phyloP scores from a whole-genome alignment of 441 rosid genomes.

The Corymbia calophylla region DNA sequence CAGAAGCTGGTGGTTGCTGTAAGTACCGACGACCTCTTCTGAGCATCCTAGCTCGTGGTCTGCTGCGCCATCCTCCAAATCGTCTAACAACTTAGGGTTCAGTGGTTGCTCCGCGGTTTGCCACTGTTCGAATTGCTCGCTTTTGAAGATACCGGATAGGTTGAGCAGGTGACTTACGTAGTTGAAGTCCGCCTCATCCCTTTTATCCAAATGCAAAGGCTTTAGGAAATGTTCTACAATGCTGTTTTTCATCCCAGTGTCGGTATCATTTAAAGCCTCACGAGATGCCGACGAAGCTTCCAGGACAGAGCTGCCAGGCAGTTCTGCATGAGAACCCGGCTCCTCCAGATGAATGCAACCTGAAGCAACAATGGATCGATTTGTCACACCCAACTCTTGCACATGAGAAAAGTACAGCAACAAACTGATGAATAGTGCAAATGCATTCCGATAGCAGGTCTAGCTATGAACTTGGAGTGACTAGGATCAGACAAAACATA shows the following conservation, averaged over 20 bases:
- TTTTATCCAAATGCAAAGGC: slow-evolving; percentile 6
- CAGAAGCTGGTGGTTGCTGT: slow-evolving; percentile 40
- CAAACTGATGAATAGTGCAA: not conserved
- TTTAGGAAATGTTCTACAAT: slow-evolving; percentile 1
- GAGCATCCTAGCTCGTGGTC: slow-evolving; percentile 22
- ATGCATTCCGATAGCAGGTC: not conserved
- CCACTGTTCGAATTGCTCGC: slow-evolving; percentile 39
- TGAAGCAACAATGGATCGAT: slow-evolving; percentile 15
- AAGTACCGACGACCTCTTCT: slow-evolving; percentile 6
- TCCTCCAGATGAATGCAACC: not conserved
- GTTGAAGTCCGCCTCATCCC: slow-evolving; percentile 31
- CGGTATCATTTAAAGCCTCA: not conserved
- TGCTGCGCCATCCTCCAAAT: slow-evolving; percentile 23
- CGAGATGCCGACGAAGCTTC: not conserved
- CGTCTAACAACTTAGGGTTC: slow-evolving; percentile 47
- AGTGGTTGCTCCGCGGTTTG: slow-evolving; percentile 58
- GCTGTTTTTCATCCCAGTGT: not conserved
- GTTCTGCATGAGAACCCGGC: not conserved
- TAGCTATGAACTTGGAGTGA: not conserved
- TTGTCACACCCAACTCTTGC: too few relatives aligned
- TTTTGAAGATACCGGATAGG: slow-evolving; percentile 49
- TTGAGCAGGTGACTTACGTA: slow-evolving; percentile 50
- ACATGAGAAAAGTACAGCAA: not conserved
- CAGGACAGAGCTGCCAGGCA: not conserved
- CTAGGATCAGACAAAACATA: not conserved